Percentiles rank a stretch among this genome's conserved stretches.
Evolutionary conservation across 345 rosid genomes (phyloP).

Genomic region (Euclidium syriacum): DNA sequence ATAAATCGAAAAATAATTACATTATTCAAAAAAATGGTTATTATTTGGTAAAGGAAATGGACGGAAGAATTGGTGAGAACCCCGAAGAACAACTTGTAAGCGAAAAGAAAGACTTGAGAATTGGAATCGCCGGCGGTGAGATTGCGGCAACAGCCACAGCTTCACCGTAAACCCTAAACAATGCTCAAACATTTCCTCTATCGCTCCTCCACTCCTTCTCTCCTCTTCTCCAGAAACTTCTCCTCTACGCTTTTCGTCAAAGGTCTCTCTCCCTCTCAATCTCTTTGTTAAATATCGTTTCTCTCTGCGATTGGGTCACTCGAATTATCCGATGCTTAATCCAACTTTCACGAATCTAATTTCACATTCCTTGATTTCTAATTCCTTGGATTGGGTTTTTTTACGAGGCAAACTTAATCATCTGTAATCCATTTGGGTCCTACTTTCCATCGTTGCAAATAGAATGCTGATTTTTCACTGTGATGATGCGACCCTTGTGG

Average conservation of each 20-base stretch:
- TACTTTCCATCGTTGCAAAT: no score
- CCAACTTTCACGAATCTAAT: background rate
- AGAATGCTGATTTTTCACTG: no score
- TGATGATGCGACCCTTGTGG: no score
- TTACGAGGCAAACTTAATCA: background rate
- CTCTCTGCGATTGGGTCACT: background rate
- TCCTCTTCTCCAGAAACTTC: slow-evolving; percentile 23
- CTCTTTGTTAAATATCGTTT: background rate
- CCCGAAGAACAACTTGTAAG: background rate
- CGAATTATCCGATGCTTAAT: background rate
- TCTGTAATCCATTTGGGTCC: background rate
- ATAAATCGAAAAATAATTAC: no score
- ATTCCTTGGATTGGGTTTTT: background rate
- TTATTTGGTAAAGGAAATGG: no score
- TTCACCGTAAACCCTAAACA: background rate
- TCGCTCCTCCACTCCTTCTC: slow-evolving; percentile 14
- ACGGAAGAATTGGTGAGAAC: background rate
- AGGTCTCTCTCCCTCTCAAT: slow-evolving; percentile 11
- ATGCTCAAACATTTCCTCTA: slow-evolving; percentile 8
- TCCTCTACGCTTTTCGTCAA: slow-evolving; percentile 29
- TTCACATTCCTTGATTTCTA: background rate
- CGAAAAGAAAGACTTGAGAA: background rate
- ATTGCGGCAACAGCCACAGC: background rate
- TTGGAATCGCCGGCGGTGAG: slow-evolving; percentile 2
- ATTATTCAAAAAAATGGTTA: no score